phyloP scores from a whole-genome alignment of 2,329 filamentous ascomycete species.

The Aspergillus thermomutatus region DNA sequence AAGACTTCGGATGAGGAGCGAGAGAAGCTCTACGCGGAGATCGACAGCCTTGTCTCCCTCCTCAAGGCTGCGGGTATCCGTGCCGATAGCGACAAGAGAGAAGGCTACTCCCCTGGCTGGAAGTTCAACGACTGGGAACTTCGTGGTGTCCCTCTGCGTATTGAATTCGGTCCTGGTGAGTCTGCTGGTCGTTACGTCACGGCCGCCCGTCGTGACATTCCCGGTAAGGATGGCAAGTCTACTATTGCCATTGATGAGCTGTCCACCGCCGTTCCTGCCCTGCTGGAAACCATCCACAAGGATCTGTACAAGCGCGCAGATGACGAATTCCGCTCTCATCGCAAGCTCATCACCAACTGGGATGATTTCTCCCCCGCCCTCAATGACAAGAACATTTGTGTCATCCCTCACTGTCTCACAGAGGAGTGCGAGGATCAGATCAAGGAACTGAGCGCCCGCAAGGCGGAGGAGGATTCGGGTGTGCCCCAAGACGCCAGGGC shows the following conservation, averaged over 20 bases:
- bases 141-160: conserved; percentile 86
- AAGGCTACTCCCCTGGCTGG: conserved; percentile 89
- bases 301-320: conserved; percentile 79
- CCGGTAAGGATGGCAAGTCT: conserved; percentile 64
- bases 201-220: conserved; percentile 79
- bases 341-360: conserved; percentile 80
- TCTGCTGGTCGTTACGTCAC: conserved; percentile 80
- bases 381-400: conserved; percentile 85
- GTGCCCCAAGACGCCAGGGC: conserved; percentile 70
- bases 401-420: conserved; percentile 86
- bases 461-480: conserved; percentile 58
- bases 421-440: conserved; percentile 88
- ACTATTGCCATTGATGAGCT: conserved; percentile 74
- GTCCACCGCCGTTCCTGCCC: conserved; percentile 66
- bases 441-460: conserved; percentile 84
- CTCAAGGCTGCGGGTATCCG: conserved; percentile 74
- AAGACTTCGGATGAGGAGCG: conserved; percentile 79
- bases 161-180: conserved; percentile 96
- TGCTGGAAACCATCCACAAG: conserved; percentile 85
- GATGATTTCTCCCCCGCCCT: conserved; percentile 85
- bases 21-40: conserved; percentile 69
- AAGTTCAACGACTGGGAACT: conserved; percentile 99
- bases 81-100: conserved; percentile 76
- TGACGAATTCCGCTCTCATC: conserved; percentile 72
- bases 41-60: conserved; percentile 66